Evolutionary conservation across 768 basidiomycete species (phyloP).

Genomic region (Lactarius trivialis): DNA sequence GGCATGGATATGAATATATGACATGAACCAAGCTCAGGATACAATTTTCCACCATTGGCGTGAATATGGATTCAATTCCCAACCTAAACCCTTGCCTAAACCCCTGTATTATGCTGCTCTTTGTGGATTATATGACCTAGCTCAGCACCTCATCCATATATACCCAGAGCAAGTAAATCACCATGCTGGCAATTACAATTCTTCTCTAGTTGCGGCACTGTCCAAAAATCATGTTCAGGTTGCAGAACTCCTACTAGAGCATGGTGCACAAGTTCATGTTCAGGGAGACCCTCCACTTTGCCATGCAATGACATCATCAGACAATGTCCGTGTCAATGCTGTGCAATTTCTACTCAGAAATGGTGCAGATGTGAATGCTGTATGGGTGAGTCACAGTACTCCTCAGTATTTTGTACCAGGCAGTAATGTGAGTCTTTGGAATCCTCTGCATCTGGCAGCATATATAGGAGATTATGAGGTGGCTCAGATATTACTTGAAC

Average conservation of each 20-base stretch:
- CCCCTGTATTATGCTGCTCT: neutral
- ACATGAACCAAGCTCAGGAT: neutral
- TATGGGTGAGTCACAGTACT: too few species aligned
- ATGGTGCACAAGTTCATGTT: neutral
- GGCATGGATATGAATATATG: neutral
- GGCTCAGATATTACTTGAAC: neutral
- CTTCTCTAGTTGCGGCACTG: neutral
- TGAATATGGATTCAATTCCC: too few species aligned
- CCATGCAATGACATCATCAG: neutral
- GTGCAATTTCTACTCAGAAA: neutral
- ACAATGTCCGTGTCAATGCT: neutral
- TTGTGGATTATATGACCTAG: neutral
- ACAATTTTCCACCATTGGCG: too few species aligned
- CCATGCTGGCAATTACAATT: rapidly evolving
- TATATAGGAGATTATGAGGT: rapidly evolving
- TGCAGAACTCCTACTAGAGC: neutral
- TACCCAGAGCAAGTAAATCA: neutral
- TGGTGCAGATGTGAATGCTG: neutral
- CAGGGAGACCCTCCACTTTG: neutral
- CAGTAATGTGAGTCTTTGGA: too few species aligned
- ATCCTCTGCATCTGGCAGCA: neutral
- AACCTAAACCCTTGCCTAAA: too few species aligned
- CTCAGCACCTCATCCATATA: neutral
- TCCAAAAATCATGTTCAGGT: neutral
- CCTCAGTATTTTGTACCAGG: too few species aligned